Evolutionary conservation across 2,329 filamentous ascomycete genomes (phyloP).

Genomic region (Colletotrichum lindemuthianum): DNA sequence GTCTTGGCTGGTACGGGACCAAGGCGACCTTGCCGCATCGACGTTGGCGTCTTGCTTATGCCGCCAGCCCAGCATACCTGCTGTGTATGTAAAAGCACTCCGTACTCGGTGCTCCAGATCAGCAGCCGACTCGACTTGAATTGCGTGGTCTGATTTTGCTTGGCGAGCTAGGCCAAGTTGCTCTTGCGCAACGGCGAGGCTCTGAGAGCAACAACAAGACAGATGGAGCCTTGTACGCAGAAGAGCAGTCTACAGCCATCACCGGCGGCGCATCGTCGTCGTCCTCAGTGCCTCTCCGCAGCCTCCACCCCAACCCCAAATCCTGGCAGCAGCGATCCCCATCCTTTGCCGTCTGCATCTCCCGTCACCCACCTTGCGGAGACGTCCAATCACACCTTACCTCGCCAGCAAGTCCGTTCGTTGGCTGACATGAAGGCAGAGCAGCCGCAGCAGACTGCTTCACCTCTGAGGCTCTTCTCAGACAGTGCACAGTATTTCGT

Average conservation of each 20-base stretch:
- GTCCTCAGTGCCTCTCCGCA: slow-evolving; percentile 1
- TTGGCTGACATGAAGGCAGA: slow-evolving; percentile 15
- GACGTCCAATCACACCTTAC: slow-evolving; percentile 24
- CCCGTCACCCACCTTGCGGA: slow-evolving; percentile 22
- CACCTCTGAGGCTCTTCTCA: too few relatives aligned
- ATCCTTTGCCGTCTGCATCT: slow-evolving; percentile 12
- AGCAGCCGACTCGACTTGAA: neutral
- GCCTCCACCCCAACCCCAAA: slow-evolving; percentile 18
- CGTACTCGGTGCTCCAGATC: slow-evolving; percentile 18
- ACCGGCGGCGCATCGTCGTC: too few relatives aligned
- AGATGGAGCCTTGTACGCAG: too few relatives aligned
- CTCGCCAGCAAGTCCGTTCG: neutral
- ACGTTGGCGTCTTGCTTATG: slow-evolving; percentile 16
- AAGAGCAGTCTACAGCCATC: too few relatives aligned
- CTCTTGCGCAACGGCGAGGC: too few relatives aligned
- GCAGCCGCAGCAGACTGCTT: too few relatives aligned
- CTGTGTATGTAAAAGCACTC: slow-evolving; percentile 2
- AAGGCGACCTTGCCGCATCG: slow-evolving; percentile 22
- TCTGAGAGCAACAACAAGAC: too few relatives aligned
- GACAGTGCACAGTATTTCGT: too few relatives aligned
- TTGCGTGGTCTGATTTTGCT: too few relatives aligned
- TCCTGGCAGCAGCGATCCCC: slow-evolving; percentile 11
- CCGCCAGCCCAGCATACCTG: slow-evolving; percentile 14
- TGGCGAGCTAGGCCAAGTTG: too few relatives aligned
- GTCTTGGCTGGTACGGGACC: slow-evolving; percentile 4